Evolutionary conservation across 257 asterid genomes (phyloP).

Genomic region (Scutellaria galericulata): DNA sequence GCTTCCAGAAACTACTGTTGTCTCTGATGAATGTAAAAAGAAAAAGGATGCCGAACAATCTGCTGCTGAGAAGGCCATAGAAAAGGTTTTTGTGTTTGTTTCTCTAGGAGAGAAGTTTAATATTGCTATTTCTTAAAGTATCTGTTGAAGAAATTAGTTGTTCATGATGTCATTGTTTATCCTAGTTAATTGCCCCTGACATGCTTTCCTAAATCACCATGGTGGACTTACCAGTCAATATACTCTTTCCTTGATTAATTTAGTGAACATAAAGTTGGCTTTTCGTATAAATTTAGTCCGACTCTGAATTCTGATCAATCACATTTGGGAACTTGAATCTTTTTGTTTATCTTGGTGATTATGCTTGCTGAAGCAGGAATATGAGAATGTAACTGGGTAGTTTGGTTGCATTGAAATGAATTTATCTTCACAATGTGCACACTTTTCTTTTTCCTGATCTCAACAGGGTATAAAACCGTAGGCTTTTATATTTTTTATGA

Average conservation of each 20-base stretch:
- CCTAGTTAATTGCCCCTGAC: background rate
- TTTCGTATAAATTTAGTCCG: background rate
- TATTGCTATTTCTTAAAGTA: conserved; percentile 4
- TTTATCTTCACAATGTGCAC: conserved; percentile 1
- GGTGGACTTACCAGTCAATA: background rate
- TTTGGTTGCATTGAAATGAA: conserved; percentile 12
- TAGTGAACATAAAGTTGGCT: conserved; percentile 15
- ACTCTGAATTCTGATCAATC: conserved; percentile 1
- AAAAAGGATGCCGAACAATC: conserved; percentile 96
- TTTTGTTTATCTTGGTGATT: background rate
- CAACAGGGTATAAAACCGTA: background rate
- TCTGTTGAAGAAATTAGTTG: conserved; percentile 5
- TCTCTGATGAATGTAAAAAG: conserved; percentile 64
- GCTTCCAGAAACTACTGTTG: conserved; percentile 73
- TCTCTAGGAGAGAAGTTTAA: background rate
- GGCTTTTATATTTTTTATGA: background rate
- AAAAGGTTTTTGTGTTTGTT: conserved; percentile 56
- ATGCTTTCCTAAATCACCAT: conserved; percentile 1
- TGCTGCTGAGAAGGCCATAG: conserved; percentile 89
- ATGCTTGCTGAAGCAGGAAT: conserved; percentile 6
- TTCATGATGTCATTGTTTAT: background rate
- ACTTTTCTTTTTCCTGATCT: background rate
- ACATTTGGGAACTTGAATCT: background rate
- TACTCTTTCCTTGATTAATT: background rate
- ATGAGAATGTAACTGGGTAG: conserved; percentile 1